Percentiles rank a stretch among this genome's conserved stretches.
Conservation (phyloP, 1,284 basidiomycete species). For the Dichomitus squalens region DNA sequence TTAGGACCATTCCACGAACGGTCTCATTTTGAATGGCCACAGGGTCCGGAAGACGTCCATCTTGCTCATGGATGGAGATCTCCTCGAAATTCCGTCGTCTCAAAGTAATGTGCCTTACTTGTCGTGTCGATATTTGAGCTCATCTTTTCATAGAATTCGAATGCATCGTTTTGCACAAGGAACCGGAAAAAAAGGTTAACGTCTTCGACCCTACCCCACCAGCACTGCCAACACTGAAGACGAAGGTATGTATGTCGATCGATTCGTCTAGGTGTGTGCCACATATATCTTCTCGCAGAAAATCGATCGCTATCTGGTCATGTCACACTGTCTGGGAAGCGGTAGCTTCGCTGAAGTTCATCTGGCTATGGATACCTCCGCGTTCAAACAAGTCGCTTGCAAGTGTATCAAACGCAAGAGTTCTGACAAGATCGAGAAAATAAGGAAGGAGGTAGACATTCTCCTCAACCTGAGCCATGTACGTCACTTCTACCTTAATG, state of each 20-base stretch:
- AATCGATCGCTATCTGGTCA: constrained; percentile 68
- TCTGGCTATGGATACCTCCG: constrained; percentile 66
- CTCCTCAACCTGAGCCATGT: constrained; percentile 73
- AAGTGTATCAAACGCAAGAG: constrained; percentile 73
- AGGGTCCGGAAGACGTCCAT: constrained; percentile 63
- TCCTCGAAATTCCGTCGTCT: constrained; percentile 65
- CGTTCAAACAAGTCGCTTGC: constrained; percentile 76
- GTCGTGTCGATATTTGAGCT: neutral
- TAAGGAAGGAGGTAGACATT: constrained; percentile 78
- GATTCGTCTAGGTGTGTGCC: neutral
- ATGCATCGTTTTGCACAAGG: constrained; percentile 60
- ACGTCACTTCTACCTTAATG: constrained; percentile 23
- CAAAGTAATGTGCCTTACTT: constrained; percentile 42
- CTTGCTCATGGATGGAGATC: constrained; percentile 76
- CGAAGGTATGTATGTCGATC: constrained; percentile 32
- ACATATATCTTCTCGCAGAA: constrained; percentile 31
- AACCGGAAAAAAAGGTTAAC: constrained; percentile 50
- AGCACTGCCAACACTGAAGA: constrained; percentile 52
- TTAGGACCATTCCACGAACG: constrained; percentile 80
- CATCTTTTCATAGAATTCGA: constrained; percentile 54
- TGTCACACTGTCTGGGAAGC: constrained; percentile 73
- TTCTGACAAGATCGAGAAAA: constrained; percentile 56
- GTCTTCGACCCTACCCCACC: constrained; percentile 68
- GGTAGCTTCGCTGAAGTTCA: constrained; percentile 84
- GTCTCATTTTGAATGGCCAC: constrained; percentile 70